phyloP scores from a whole-genome alignment of 2,329 filamentous ascomycete genomes.

The Paraphoma chrysanthemicola region DNA sequence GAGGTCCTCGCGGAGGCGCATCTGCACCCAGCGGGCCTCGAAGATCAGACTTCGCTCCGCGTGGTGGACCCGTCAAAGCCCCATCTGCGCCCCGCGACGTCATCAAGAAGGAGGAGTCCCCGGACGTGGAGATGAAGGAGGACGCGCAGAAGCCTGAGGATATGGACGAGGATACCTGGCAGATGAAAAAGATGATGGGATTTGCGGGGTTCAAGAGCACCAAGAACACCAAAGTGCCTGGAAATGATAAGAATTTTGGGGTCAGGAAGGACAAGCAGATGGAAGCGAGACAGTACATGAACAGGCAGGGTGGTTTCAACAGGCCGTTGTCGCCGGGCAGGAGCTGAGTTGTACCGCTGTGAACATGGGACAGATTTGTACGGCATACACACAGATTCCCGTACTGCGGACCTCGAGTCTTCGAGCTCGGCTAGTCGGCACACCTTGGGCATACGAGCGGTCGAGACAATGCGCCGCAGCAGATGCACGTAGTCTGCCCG shows the following conservation, averaged over 20 bases:
- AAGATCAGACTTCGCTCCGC: conserved; percentile 7
- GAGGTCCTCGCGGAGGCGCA: conserved; percentile 31
- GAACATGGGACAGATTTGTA: background rate
- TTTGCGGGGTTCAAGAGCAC: conserved; percentile 86
- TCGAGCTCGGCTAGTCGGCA: too few species aligned
- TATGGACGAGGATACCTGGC: conserved; percentile 69
- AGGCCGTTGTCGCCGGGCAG: conserved; percentile 66
- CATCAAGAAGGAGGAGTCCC: conserved; percentile 22
- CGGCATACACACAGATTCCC: background rate
- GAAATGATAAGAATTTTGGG: conserved; percentile 79
- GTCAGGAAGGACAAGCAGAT: conserved; percentile 93
- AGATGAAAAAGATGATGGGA: conserved; percentile 89
- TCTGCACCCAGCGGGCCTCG: conserved; percentile 13
- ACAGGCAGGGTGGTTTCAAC: conserved; percentile 82
- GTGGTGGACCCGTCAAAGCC: conserved; percentile 13
- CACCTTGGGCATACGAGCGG: too few species aligned
- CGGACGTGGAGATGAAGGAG: conserved; percentile 39
- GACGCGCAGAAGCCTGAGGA: conserved; percentile 40
- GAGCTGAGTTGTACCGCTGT: conserved; percentile 11
- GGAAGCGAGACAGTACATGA: conserved; percentile 97
- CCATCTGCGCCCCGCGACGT: conserved; percentile 15
- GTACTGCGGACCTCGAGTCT: too few species aligned
- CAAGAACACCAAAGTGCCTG: conserved; percentile 85
- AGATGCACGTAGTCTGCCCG: too few species aligned
- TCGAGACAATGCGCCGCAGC: too few species aligned